Conservation (phyloP, 2,329 filamentous ascomycete genomes). For the Endoconidiophora polonica region DNA sequence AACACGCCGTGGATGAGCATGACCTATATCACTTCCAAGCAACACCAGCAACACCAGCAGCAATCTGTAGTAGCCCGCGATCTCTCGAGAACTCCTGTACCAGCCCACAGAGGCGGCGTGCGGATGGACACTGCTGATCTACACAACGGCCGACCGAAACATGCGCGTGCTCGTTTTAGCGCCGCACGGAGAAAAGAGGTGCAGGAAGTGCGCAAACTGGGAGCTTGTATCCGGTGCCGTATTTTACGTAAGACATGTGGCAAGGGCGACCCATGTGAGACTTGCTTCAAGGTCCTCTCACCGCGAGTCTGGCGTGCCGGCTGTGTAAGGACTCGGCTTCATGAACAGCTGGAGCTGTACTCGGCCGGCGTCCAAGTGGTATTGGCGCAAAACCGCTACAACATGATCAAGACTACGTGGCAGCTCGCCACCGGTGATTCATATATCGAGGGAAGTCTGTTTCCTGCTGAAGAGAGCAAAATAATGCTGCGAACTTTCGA, state of each 20-base stretch:
- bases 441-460: constrained; percentile 41
- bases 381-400: constrained; percentile 42
- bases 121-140: constrained; percentile 33
- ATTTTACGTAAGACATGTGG: constrained; percentile 51
- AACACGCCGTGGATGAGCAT: constrained; percentile 32
- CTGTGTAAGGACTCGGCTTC: constrained; percentile 45
- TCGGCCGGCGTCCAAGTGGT: constrained; percentile 47
- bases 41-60: neutral
- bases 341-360: constrained; percentile 45
- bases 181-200: constrained; percentile 45
- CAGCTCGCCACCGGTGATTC: constrained; percentile 32
- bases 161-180: constrained; percentile 41
- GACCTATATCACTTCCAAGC: constrained; percentile 28
- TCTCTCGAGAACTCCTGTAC: constrained; percentile 18
- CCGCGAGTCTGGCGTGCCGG: constrained; percentile 49
- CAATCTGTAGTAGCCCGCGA: constrained; percentile 2
- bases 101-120: constrained; percentile 30
- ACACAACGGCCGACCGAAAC: constrained; percentile 32
- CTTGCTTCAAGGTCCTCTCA: constrained; percentile 45
- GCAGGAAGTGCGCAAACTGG: constrained; percentile 46
- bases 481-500: constrained; percentile 14
- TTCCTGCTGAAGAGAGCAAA: constrained; percentile 29
- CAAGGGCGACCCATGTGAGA: constrained; percentile 44
- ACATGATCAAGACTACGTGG: constrained; percentile 34
- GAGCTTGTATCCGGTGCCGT: constrained; percentile 48